Conservation (phyloP, 2,329 filamentous ascomycete genomes). For the Fusarium caatingaense region DNA sequence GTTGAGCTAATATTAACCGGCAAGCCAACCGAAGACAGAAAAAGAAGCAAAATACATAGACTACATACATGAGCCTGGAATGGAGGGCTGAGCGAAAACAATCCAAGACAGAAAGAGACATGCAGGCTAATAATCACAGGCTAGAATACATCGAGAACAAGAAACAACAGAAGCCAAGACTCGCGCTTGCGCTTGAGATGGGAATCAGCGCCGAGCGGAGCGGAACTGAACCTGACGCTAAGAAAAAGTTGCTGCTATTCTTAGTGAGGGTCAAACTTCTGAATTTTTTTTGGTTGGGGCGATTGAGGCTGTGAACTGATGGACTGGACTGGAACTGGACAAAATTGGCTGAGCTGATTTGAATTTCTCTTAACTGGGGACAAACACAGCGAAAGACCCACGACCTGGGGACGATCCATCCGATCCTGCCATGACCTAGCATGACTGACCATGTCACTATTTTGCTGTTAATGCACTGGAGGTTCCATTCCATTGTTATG, state of each 20-base stretch:
- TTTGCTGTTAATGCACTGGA: neutral
- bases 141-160: constrained; percentile 35
- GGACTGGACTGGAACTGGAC: neutral
- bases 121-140: constrained; percentile 4
- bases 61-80: neutral
- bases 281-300: constrained; percentile 32
- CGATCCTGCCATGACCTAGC: constrained; percentile 19
- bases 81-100: constrained; percentile 2
- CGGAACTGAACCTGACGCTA: constrained; percentile 37
- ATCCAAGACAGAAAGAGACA: constrained; percentile 5
- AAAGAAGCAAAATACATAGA: neutral
- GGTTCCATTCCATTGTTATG: neutral
- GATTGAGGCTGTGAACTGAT: constrained; percentile 44
- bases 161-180: constrained; percentile 16
- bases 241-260: constrained; percentile 36
- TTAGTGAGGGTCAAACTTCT: constrained; percentile 31
- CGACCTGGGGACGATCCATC: constrained; percentile 45
- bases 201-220: constrained; percentile 34
- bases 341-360: neutral
- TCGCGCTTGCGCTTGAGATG: constrained; percentile 41
- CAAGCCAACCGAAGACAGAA: constrained; percentile 2
- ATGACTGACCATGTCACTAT: neutral
- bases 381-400: constrained; percentile 26
- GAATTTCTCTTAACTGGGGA: constrained; percentile 10
- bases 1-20: neutral